These are phyloP conservation scores for Sporisorium scitamineum DNA, from an alignment of 1,284 basidiomycete species.

Conservation along the genomic window DNA sequence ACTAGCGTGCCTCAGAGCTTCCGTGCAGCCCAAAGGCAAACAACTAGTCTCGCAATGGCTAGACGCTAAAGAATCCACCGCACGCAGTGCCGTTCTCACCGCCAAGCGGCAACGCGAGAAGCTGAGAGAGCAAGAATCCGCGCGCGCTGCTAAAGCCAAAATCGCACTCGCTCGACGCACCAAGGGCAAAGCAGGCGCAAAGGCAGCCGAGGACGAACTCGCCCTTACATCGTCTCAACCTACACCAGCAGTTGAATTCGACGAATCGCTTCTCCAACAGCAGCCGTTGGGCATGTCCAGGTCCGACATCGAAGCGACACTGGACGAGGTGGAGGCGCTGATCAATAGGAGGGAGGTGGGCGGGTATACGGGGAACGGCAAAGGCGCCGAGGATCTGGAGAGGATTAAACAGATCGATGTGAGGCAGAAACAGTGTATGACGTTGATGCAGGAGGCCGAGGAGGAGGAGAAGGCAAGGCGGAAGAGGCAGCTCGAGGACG, in stretches of 20 bases:
- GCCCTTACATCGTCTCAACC: conserved; percentile 4
- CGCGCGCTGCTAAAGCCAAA: conserved; percentile 22
- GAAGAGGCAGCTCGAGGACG: background rate
- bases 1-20: conserved; percentile 76
- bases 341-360: conserved; percentile 22
- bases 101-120: conserved; percentile 16
- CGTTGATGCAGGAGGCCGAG: conserved; percentile 18
- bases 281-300: conserved; percentile 71
- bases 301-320: conserved; percentile 76
- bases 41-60: conserved; percentile 77
- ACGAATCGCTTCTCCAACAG: conserved; percentile 24
- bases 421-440: conserved; percentile 46
- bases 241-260: conserved; percentile 18
- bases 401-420: conserved; percentile 55
- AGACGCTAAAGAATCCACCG: conserved; percentile 26
- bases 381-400: conserved; percentile 43
- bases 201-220: conserved; percentile 36
- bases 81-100: conserved; percentile 1
- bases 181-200: conserved; percentile 37
- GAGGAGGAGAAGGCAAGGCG: conserved; percentile 7
- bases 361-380: conserved; percentile 31
- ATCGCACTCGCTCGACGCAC: conserved; percentile 20
- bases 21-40: conserved; percentile 51
- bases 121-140: conserved; percentile 22
- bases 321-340: conserved; percentile 70